Evolutionary conservation across 2,329 filamentous ascomycete genomes (phyloP).

Genomic region (Pseudogymnoascus sp.): DNA sequence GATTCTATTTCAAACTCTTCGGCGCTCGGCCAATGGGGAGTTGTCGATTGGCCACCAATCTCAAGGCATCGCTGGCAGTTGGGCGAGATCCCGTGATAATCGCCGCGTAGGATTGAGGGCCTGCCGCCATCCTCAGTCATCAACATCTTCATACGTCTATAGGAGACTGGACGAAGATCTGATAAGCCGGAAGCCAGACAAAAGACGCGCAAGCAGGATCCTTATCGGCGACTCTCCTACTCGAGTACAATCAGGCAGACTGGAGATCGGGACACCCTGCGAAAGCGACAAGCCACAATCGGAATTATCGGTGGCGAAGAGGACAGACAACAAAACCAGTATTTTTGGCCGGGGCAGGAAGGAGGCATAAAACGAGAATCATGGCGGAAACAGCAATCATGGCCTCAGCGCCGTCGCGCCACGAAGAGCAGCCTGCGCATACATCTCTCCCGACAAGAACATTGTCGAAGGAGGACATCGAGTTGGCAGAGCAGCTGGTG

Average conservation of each 20-base stretch:
- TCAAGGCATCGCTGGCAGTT: neutral
- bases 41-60: neutral
- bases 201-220: neutral
- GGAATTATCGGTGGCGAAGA: neutral
- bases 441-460: constrained; percentile 15
- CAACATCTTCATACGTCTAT: neutral
- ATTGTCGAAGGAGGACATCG: constrained; percentile 21
- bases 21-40: neutral
- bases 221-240: neutral
- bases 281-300: neutral
- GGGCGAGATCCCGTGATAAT: constrained; percentile 3
- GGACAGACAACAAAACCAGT: neutral
- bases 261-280: neutral
- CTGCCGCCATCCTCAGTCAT: constrained; percentile 1
- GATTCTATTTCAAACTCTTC: constrained; percentile 5
- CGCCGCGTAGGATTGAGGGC: neutral
- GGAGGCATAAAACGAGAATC: neutral
- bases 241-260: neutral
- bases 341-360: neutral
- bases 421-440: neutral
- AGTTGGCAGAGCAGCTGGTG: constrained; percentile 20
- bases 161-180: neutral
- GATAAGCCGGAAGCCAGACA: neutral
- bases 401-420: neutral
- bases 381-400: constrained; percentile 7